Evolutionary conservation across 1,284 basidiomycete genomes (phyloP), one percentile per base, ranked within the genome.

Genomic region (Sphaerobolus stellatus): DNA sequence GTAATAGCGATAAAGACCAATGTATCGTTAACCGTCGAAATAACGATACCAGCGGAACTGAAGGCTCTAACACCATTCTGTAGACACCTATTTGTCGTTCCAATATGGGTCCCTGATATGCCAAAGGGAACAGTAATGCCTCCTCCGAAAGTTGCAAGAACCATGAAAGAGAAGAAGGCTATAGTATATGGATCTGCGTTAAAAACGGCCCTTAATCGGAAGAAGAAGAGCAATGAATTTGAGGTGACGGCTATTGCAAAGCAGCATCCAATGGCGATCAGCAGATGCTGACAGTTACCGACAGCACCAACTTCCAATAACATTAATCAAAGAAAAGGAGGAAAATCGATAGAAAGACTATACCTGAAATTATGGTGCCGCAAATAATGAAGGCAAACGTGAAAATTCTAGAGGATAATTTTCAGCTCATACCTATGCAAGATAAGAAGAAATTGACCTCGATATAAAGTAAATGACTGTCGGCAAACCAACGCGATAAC

Each of bases 131-230:
- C 54, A 0, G 63, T 64, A 13, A 68, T 34, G 22, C 61, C 56
- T 11, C 38, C 20, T 6, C 56, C 70, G 18, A 68, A 51, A 2
- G 67, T 66, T 7, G 53, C 40, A 13, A 74, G 59, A 71, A 71
- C 74, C 1, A 74, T 48, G 20, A 65, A 5, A 25, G 59, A 60
- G 56, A 71, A 71, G 40, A 67, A 54, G 4, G 50, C 56, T 4
- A 62, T 52, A 29, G 71, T 48, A 31, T 47, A 43, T 28, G 52
- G 61, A 48, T 68, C 60, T 16, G 59, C 54, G 4, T 60, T 50
- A 56, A 64, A 74, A 29, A 74, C 63, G 2, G 72, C 71, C 20
- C 63, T 61, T 5, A 70, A 62, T 5, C 72, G 71, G 46, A 73
- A 61, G 48, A 72, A 67, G 56, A 73, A 72, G 16, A 74, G 68